Base-by-base conservation (phyloP, 306 rosid species). In the Malus orientalis region DNA sequence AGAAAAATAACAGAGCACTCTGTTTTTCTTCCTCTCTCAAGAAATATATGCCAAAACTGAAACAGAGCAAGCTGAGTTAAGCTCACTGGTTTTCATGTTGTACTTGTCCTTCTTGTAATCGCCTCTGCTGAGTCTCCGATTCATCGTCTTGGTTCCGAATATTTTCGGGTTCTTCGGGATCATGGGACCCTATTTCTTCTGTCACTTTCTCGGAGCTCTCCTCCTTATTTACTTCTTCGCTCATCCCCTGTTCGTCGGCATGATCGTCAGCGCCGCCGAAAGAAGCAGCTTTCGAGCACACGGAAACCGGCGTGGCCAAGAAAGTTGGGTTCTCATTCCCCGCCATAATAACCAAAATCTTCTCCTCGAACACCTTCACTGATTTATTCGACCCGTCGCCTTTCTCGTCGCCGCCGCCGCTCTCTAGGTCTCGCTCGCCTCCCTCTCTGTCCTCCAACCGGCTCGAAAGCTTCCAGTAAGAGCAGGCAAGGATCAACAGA, bases 331-430 rank as follows among this genome's bases (percentile, higher is more conserved):
- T 87, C 7, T 82, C 60, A 23, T 95, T 88, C 22, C 97, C 99
- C 1, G 99, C 99, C 99, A 95, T 92, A 14, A 92, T 88, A 38
- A 95, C 99, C 72, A 92, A 84, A 74, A 89, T 20, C 74, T 92
- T 92, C 58, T 92, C 96, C 60, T 90, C 92, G 7, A 82, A 87
- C 6, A 87, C 86, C 82, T 82, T 86, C 32, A 25, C 74, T 18
- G 76, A 72, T 40, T 80, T 81, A 16, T 53, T 76, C 45, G 86
- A 75, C 14, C 82, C 25, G 20, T 18, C 84, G 62, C 73, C 74
- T 44, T 32, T 38, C 36, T 58, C 88, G 67, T 85, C 86, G 67
- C 11, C 81, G 2, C 2, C 47, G 9, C 67, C 32, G 1, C 69
- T 84, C 68, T 85, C 97, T 30, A 87, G 38, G 71, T 89, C 90